These are phyloP conservation scores for Cornus florida DNA, from an alignment of 148 eudicot genomes.

Conservation along the genomic window DNA sequence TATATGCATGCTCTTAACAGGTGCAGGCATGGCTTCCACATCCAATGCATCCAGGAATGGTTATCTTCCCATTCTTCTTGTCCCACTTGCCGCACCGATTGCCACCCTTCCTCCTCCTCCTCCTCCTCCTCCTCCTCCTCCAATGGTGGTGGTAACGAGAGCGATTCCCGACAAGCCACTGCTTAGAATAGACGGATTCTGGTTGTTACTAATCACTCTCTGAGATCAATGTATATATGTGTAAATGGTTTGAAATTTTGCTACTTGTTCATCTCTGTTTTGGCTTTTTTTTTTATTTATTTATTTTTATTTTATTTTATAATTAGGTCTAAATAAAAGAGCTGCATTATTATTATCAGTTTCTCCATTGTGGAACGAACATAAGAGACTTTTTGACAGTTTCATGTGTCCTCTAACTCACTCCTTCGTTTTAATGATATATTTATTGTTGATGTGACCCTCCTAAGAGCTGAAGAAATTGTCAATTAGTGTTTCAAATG, in stretches of 20 bases:
- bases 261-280: too few species aligned
- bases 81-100: not conserved
- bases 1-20: not conserved
- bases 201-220: not conserved
- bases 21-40: not conserved
- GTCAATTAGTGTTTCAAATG: too few species aligned
- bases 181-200: not conserved
- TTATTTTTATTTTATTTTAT: too few species aligned
- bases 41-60: not conserved
- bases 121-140: too few species aligned
- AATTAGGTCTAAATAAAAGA: too few species aligned
- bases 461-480: not conserved
- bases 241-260: too few species aligned
- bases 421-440: not conserved
- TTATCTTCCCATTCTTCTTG: not conserved
- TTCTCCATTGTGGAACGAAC: too few species aligned
- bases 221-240: not conserved
- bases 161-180: not conserved
- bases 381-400: not conserved
- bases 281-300: too few species aligned
- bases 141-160: too few species aligned
- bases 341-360: too few species aligned
- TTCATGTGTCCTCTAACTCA: not conserved
- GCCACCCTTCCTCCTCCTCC: not conserved
- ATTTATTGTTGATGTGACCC: not conserved